Conservation (phyloP, 2,329 filamentous ascomycete genomes). For the Zalaria obscura region DNA sequence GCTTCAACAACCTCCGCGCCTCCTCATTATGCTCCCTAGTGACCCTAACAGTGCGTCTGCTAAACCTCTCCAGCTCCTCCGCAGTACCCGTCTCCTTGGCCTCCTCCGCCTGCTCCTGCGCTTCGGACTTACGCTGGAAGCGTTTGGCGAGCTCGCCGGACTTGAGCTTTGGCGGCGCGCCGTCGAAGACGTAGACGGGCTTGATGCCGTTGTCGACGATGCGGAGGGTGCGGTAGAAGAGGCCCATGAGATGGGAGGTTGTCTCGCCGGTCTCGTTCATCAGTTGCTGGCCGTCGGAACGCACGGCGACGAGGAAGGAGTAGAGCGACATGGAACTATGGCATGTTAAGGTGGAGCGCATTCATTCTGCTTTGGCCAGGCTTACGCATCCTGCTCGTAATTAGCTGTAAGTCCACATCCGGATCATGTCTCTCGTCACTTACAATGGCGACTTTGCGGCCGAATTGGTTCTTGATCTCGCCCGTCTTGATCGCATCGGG, state of each 20-base stretch:
- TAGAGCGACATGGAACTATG: constrained; percentile 92
- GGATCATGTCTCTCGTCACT: constrained; percentile 21
- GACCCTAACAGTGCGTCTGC: constrained; percentile 77
- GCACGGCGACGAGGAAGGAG: constrained; percentile 94
- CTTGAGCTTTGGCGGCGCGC: constrained; percentile 92
- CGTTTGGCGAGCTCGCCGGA: constrained; percentile 93
- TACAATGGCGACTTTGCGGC: constrained; percentile 94
- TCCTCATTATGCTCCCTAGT: constrained; percentile 96
- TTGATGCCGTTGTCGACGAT: constrained; percentile 99
- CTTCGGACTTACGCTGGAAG: constrained; percentile 87
- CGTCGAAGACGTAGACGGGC: constrained; percentile 94
- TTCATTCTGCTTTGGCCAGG: neutral
- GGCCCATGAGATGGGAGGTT: constrained; percentile 95
- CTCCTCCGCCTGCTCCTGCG: constrained; percentile 78
- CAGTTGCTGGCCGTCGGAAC: constrained; percentile 90
- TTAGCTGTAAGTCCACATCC: constrained; percentile 6
- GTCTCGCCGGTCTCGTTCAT: constrained; percentile 93
- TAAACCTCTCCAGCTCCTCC: constrained; percentile 97
- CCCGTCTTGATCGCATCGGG: constrained; percentile 93
- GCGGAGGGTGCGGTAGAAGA: constrained; percentile 97
- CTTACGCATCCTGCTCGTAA: constrained; percentile 32
- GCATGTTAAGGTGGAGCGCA: neutral
- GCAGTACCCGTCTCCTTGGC: constrained; percentile 95
- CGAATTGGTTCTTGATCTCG: constrained; percentile 98
- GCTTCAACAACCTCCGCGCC: constrained; percentile 75